Base-by-base conservation (phyloP, 2,329 filamentous ascomycete genomes). In the Fusarium guadeloupense region DNA sequence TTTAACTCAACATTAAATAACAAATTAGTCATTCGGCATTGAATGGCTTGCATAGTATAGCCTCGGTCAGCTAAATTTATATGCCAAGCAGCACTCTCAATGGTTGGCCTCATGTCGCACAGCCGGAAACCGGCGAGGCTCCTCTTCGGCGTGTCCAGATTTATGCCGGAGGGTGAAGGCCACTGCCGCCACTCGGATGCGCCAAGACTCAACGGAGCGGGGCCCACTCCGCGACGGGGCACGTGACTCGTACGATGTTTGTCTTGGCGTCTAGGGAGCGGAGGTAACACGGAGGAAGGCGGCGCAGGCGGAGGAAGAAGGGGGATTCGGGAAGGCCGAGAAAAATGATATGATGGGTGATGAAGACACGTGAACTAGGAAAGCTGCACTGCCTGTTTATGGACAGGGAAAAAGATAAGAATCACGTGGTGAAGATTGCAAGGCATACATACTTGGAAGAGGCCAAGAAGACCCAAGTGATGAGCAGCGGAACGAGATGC, bases 201-300 rank as follows among this genome's bases (percentile, higher is more conserved):
- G 54, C 46, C 45, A 53, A 55, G 52, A 21, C 31, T 53, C 48
- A 23, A 53, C 60, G 54, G 60, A 54, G 61, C 56, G 58, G 62
- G 48, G 41, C 39, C 17, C 23, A 28, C 39, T 20, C 53, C 53
- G 59, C 40, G 34, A 64, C 66, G 66, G 64, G 60, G 54, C 66
- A 69, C 66, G 66, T 69, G 66, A 69, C 61, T 59, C 41, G 48
- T 59, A 58, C 23, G 52, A 62, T 48, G n/a, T 28, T 61, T 26
- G 16, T 41, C 57, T 55, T 54, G 48, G 49, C 44, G 31, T 43
- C 9, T 14, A 30, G 25, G 33, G 20, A 40, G 46, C 45, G 56
- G 60, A 64, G 41, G 39, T 35, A 37, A 41, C 34, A 39, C 20
- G 35, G 49, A 52, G 43, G 44, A 34, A 37, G 41, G 39, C 38